Percentiles rank a stretch among this genome's conserved stretches.
Evolutionary conservation across 805 yeast genomes (phyloP).

Genomic region (Ogataea glucozyma): DNA sequence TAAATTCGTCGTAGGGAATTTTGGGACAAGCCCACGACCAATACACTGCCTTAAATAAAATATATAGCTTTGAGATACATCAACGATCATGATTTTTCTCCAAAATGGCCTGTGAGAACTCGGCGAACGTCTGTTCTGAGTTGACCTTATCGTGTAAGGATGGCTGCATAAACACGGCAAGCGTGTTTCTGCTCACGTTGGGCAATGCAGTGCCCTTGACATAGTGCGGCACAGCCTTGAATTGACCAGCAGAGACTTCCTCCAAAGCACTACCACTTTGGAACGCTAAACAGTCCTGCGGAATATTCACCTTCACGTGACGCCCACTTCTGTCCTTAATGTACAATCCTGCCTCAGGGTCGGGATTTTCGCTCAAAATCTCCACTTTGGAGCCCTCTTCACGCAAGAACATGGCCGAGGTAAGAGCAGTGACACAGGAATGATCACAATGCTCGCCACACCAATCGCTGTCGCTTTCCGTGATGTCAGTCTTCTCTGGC

Average conservation of each 20-base stretch:
- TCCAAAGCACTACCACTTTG: conserved; percentile 61
- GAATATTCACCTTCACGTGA: conserved; percentile 52
- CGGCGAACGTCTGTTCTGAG: conserved; percentile 48
- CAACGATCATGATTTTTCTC: conserved; percentile 37
- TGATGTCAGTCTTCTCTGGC: conserved; percentile 1
- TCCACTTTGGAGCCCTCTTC: conserved; percentile 31
- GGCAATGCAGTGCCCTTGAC: conserved; percentile 46
- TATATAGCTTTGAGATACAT: no score
- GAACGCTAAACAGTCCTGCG: conserved; percentile 56
- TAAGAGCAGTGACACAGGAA: conserved; percentile 58
- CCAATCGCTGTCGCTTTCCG: conserved; percentile 43
- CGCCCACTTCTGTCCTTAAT: conserved; percentile 47
- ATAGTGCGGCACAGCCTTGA: conserved; percentile 60
- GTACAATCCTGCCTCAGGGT: conserved; percentile 49
- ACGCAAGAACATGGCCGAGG: conserved; percentile 52
- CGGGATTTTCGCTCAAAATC: conserved; percentile 40
- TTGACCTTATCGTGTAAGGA: conserved; percentile 51
- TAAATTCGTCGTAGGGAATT: no score
- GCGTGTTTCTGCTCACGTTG: conserved; percentile 49
- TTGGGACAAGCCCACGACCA: no score
- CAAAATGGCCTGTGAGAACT: conserved; percentile 46
- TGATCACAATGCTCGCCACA: conserved; percentile 66
- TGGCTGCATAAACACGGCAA: conserved; percentile 66
- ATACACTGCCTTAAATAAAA: no score
- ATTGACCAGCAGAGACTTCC: conserved; percentile 47